Percentiles rank a stretch among this genome's conserved stretches.
phyloP scores from a whole-genome alignment of 2,329 filamentous ascomycete species.

The Coniochaeta sp. region DNA sequence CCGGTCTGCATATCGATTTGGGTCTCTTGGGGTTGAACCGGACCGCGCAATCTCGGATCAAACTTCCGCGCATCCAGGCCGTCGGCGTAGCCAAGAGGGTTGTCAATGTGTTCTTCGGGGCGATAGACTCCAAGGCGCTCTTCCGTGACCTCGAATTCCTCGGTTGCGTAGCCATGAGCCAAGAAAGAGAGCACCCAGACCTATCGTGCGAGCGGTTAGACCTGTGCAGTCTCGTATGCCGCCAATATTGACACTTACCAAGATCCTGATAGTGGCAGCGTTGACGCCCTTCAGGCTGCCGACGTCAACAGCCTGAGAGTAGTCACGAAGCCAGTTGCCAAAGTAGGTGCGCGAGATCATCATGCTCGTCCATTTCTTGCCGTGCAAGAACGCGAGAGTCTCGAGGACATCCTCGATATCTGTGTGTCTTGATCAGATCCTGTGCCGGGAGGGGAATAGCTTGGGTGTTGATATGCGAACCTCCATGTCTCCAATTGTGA shows the following conservation, averaged over 20 bases:
- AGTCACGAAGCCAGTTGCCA: slow-evolving; percentile 81
- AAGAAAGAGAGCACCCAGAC: slow-evolving; percentile 78
- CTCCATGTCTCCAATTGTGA: slow-evolving; percentile 63
- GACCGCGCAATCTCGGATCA: slow-evolving; percentile 74
- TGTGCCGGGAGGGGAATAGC: neutral
- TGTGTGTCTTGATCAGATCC: slow-evolving; percentile 12
- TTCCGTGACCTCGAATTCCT: slow-evolving; percentile 75
- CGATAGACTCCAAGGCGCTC: slow-evolving; percentile 75
- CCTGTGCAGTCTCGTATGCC: neutral
- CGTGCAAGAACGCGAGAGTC: slow-evolving; percentile 66
- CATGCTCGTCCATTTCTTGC: slow-evolving; percentile 79
- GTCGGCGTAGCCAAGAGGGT: slow-evolving; percentile 80
- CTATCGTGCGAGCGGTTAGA: slow-evolving; percentile 20
- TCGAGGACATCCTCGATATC: slow-evolving; percentile 80
- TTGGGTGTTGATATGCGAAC: slow-evolving; percentile 21
- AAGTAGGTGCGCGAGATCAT: slow-evolving; percentile 75
- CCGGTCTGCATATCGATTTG: slow-evolving; percentile 69
- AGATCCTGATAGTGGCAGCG: slow-evolving; percentile 67
- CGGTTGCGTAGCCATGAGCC: slow-evolving; percentile 77
- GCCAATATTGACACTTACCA: slow-evolving; percentile 35
- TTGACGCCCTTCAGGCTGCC: slow-evolving; percentile 73
- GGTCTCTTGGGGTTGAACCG: slow-evolving; percentile 63
- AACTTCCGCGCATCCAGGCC: slow-evolving; percentile 76
- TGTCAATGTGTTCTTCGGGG: slow-evolving; percentile 68
- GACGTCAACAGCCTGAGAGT: slow-evolving; percentile 76